Evolutionary conservation across 2,329 filamentous ascomycete species (phyloP), one percentile per base, ranked within the genome.

Genomic region (Penicillium rolfsii): DNA sequence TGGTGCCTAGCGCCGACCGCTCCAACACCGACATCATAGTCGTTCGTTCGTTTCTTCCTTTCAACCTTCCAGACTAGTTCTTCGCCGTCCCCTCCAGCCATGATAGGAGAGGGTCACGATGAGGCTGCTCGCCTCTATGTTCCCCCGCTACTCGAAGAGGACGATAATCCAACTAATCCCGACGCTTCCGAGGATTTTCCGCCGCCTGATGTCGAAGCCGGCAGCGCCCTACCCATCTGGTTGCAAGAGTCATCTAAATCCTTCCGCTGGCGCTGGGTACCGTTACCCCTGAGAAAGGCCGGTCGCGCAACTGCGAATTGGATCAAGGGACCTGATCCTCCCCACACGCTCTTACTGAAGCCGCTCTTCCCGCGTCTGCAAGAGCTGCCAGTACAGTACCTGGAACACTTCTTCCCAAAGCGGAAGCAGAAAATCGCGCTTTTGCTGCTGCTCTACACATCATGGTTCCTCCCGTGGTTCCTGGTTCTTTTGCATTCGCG

Each of bases 251-350:
- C 79, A 8, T 81, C 79, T 55, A 78, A 77, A 55, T 77, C 78
- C 3, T 81, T 80, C 62, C 78, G 73, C 64, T 82, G 77, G 77
- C 72, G 72, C 67, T 82, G 81, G 81, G 75, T 83, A 5, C 81
- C 81, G 3, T 64, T 81, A 16, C 77, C 78, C 0, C 50, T 82
- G 19, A 72, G 81, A 52, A 81, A 81, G 57, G 77, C 74, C 49
- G 79, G 71, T 48, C 74, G 80, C 49, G 74, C 78, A 19, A 76
- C 77, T 19, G 75, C 73, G 22, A 73, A 72, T 49, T 83, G 81
- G 80, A 71, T 82, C 19, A 78, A 80, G 66, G 81, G 81, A 4
- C 81, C 81, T 0, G 70, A 79, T 63, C 81, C 81, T 26, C 79
- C 81, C 16, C 76, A 76, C 59, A 73, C 76, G 28, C 73, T 82